phyloP scores from a whole-genome alignment of 2,329 filamentous ascomycete species.

The Aspergillus sp. region DNA sequence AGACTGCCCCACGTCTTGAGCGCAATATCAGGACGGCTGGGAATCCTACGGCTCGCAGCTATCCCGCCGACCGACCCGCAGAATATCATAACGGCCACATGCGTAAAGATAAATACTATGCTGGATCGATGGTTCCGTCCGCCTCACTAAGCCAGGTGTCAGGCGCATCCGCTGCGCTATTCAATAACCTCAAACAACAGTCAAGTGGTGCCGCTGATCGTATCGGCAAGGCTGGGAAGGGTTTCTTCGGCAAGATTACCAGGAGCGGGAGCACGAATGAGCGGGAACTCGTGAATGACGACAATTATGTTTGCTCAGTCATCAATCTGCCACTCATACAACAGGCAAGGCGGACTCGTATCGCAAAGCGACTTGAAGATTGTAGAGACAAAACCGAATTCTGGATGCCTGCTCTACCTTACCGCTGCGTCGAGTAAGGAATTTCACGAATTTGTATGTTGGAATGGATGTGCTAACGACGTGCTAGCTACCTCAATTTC shows the following conservation, averaged over 20 bases:
- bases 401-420: conserved; percentile 96
- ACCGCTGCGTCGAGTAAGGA: conserved; percentile 83
- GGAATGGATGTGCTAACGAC: conserved; percentile 16
- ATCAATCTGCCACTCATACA: conserved; percentile 85
- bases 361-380: conserved; percentile 83
- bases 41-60: conserved; percentile 64
- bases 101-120: conserved; percentile 37
- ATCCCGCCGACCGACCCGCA: conserved; percentile 68
- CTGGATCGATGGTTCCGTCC: conserved; percentile 45
- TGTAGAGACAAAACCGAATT: conserved; percentile 96
- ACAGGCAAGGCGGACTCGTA: conserved; percentile 86
- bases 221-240: conserved; percentile 72
- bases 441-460: background rate
- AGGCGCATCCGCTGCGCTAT: conserved; percentile 63
- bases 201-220: conserved; percentile 73
- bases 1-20: conserved; percentile 68
- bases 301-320: conserved; percentile 80
- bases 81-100: conserved; percentile 31
- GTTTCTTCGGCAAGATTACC: conserved; percentile 76
- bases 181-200: conserved; percentile 72
- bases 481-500: conserved; percentile 77
- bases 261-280: conserved; percentile 69
- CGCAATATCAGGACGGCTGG: conserved; percentile 70
- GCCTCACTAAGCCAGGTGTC: conserved; percentile 52
- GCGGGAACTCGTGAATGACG: conserved; percentile 71